These are phyloP conservation scores for Oryza meridionalis DNA, from an alignment of 176 grass and related monocot genomes.

Conservation along the genomic window DNA sequence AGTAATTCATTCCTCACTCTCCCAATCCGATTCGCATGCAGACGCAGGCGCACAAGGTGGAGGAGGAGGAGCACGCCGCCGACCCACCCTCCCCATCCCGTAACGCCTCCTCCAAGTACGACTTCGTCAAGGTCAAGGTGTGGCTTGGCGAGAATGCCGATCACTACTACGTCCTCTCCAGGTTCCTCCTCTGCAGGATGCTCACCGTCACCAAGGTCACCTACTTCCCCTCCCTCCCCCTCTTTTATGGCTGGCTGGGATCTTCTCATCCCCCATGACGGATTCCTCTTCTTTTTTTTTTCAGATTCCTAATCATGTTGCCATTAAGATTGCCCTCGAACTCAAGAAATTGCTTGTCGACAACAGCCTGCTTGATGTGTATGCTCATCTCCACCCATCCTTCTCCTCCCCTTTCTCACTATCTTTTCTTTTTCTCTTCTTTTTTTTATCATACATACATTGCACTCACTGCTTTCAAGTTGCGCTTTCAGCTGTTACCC, in stretches of 20 bases:
- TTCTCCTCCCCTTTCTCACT: background rate
- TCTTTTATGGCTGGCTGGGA: too few relatives aligned
- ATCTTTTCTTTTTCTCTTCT: too few relatives aligned
- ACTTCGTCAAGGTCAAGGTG: slow-evolving; percentile 98
- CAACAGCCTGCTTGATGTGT: slow-evolving; percentile 99
- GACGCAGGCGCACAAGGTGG: background rate
- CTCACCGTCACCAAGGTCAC: slow-evolving; percentile 92
- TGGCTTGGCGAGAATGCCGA: slow-evolving; percentile 98
- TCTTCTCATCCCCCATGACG: background rate
- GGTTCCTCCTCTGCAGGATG: slow-evolving; percentile 97
- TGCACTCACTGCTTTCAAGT: too few relatives aligned
- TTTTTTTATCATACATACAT: too few relatives aligned
- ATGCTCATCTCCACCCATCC: slow-evolving; percentile 9
- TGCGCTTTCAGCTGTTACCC: too few relatives aligned
- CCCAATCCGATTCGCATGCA: too few relatives aligned
- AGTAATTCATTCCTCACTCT: too few relatives aligned
- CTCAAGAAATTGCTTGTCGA: slow-evolving; percentile 97
- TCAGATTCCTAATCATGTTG: slow-evolving; percentile 99
- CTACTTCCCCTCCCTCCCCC: too few relatives aligned
- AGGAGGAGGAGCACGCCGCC: background rate
- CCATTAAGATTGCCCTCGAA: slow-evolving; percentile 95
- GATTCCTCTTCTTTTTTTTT: background rate
- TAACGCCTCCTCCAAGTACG: slow-evolving; percentile 95
- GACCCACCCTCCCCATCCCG: slow-evolving; percentile 58
- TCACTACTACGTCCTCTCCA: slow-evolving; percentile 94